Evolutionary conservation across 345 rosid genomes (phyloP), one percentile per base, ranked within the genome.

Genomic region (Draba incana): DNA sequence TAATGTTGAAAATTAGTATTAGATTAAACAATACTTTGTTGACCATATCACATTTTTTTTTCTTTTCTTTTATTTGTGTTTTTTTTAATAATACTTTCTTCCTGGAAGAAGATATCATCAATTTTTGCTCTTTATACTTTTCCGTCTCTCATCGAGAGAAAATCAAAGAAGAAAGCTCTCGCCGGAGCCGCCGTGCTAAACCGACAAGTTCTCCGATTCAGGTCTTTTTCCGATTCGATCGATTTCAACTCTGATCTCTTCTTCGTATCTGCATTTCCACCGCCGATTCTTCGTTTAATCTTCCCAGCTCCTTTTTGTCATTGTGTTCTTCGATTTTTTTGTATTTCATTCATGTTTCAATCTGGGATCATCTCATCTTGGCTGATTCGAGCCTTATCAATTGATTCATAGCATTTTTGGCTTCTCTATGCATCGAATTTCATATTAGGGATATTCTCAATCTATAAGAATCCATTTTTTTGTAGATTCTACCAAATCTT

Each of bases 111-210:
- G 71, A 62, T 53, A 62, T 25, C 28, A 53, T 61, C 30, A 69
- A 54, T 10, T 61, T 66, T 51, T 59, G 72, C 41, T 50, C 37
- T 38, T 52, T 66, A 33, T 74, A 58, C 62, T 64, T 73, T 72
- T 57, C 71, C 8, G 15, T 65, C 33, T 48, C 66, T 72, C 37
- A 72, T 64, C 71, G 58, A 72, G 69, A 71, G 62, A 57, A 16
- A 54, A 27, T 38, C 62, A 74, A 68, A 46, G 72, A 61, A 46
- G 45, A 43, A 43, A 55, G 39, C 39, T 35, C 1, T 35, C 39
- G 10, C 10, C 57, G 67, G 45, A 37, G 48, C 16, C 30, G 20
- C 45, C 57, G 35, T 66, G 69, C 57, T 13, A 12, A 13, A 75
- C 46, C 78, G 54, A 62, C 69, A 68, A 52, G 47, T 59, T 74